phyloP scores from a whole-genome alignment of 1,139 yeast species.

The Schizosaccharomyces versatilis region DNA sequence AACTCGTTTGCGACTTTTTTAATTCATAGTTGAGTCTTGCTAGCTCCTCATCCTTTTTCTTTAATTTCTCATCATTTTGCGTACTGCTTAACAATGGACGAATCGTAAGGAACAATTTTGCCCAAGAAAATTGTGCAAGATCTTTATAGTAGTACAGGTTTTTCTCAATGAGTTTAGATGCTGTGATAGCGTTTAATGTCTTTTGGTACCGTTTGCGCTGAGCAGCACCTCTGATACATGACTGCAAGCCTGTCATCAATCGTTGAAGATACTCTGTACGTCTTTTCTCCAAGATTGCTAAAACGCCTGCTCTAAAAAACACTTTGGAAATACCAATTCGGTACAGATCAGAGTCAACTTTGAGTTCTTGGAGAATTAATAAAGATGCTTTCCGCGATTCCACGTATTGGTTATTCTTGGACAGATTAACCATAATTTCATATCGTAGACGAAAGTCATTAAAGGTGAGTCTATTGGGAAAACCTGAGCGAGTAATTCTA shows the following conservation, averaged over 20 bases:
- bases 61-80: conserved; percentile 36
- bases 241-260: conserved; percentile 41
- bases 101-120: conserved; percentile 43
- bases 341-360: conserved; percentile 41
- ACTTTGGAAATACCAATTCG: conserved; percentile 73
- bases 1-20: conserved; percentile 14
- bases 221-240: conserved; percentile 41
- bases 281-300: conserved; percentile 67
- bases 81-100: conserved; percentile 61
- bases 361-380: conserved; percentile 36
- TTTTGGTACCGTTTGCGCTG: conserved; percentile 32
- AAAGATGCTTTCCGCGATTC: conserved; percentile 45
- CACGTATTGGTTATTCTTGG: conserved; percentile 18
- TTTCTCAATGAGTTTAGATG: conserved; percentile 45
- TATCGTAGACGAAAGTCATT: conserved; percentile 61
- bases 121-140: conserved; percentile 56
- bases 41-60: conserved; percentile 27
- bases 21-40: conserved; percentile 18
- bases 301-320: conserved; percentile 88
- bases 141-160: conserved; percentile 36
- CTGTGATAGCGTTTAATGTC: conserved; percentile 39
- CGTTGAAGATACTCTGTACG: conserved; percentile 44
- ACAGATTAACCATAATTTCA: conserved; percentile 33
- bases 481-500: conserved; percentile 89
- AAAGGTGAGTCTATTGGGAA: conserved; percentile 76